Evolutionary conservation across 2,329 filamentous ascomycete genomes (phyloP).

Genomic region (Aspergillus proliferans): DNA sequence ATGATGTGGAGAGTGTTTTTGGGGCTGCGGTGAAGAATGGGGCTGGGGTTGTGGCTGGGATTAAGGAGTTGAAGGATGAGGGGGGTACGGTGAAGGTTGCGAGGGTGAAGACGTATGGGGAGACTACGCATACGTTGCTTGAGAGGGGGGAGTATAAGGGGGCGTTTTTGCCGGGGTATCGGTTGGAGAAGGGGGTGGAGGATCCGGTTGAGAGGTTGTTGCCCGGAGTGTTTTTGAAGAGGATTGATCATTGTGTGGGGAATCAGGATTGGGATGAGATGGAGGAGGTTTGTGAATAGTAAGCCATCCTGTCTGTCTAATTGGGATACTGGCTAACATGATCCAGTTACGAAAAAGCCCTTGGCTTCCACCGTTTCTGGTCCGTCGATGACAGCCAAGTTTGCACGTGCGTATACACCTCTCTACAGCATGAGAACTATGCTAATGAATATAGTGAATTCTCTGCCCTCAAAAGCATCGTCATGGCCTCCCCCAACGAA

Average conservation of each 20-base stretch:
- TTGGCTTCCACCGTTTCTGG: slow-evolving; percentile 97
- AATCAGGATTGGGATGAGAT: slow-evolving; percentile 96
- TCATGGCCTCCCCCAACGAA: slow-evolving; percentile 82
- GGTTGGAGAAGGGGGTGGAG: slow-evolving; percentile 41
- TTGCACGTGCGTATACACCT: slow-evolving; percentile 49
- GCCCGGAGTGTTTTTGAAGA: slow-evolving; percentile 61
- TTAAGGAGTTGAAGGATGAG: slow-evolving; percentile 55
- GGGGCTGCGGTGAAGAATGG: slow-evolving; percentile 57
- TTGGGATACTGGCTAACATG: not conserved
- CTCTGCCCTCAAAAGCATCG: slow-evolving; percentile 78
- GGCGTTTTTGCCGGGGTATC: slow-evolving; percentile 77
- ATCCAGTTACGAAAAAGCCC: slow-evolving; percentile 71
- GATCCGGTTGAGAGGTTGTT: slow-evolving; percentile 47
- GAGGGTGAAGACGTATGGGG: slow-evolving; percentile 84
- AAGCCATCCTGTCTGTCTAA: slow-evolving; percentile 14
- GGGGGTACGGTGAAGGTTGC: slow-evolving; percentile 65
- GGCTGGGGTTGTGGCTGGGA: slow-evolving; percentile 35
- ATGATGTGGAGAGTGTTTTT: slow-evolving; percentile 78
- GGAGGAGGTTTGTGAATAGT: slow-evolving; percentile 57
- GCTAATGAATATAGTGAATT: slow-evolving; percentile 53
- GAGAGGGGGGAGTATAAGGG: slow-evolving; percentile 65
- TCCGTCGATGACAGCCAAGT: slow-evolving; percentile 90
- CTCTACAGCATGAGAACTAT: not conserved
- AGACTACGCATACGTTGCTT: slow-evolving; percentile 90
- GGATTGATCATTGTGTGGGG: slow-evolving; percentile 93